Base-by-base conservation (phyloP, 805 yeast genomes). In the Scheffersomyces lignosus region DNA sequence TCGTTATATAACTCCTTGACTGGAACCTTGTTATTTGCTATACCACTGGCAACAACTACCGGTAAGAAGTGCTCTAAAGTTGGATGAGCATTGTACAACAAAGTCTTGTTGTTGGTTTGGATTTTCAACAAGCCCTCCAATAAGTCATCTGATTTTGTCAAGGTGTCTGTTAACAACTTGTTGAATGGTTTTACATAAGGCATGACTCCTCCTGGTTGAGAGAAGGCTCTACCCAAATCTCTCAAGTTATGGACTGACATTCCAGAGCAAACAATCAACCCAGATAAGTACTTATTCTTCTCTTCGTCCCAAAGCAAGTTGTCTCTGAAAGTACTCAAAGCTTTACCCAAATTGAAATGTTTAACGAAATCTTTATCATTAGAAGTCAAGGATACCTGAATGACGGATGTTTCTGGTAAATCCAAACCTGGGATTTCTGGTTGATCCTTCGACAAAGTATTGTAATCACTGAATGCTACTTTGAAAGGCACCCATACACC, bases 401-500 rank as follows among this genome's bases (percentile, higher is more conserved):
- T 59, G 32, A 77, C 43, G 0, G 81, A 72, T 18, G 71, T 62
- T 18, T 72, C 74, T 4, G 60, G 54, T 18, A 75, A 44, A 38
- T 75, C 79, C 34, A 49, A 41, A 8, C 36, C 36, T 4, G 27
- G 29, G 4, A 18, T 7, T 22, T 67, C 66, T 12, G 49, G 47
- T 15, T 58, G 55, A 4, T 59, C 52, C 2, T 64, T 40, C 18
- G 67, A 54, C 24, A 36, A 28, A 1, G 46, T 29, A 28, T 42
- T 55, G 28, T 77, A 70, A 44, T 56, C 55, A 4, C 62, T 51
- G 39, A 85, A 83, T 5, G 87, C 87, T 16, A 82, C 84, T 51
- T 83, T 79, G 41, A 81, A 69, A 1, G 91, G 91, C 4, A 83
- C 89, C 88, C 91, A 86, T 5, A 71, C 81, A 5, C 95, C 95